A percentile compares a stretch with the other conserved stretches of the same genome.
phyloP scores from a whole-genome alignment of 805 yeast species.

The Lipomyces spencermartinsiae region DNA sequence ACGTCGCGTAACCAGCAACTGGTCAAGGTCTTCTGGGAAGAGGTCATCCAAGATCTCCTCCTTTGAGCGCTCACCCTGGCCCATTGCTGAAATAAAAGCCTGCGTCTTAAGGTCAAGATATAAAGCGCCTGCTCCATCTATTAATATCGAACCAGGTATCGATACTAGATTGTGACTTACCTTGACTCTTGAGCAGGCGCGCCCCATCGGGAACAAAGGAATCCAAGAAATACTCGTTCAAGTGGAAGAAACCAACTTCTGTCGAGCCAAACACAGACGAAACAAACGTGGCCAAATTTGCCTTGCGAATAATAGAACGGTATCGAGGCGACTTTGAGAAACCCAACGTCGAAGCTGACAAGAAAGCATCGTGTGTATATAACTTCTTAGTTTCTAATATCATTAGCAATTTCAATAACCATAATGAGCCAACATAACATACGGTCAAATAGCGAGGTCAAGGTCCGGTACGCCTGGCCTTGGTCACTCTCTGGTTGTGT shows the following conservation, averaged over 20 bases:
- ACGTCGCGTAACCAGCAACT: conserved; percentile 48
- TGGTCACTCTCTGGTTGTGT: conserved; percentile 68
- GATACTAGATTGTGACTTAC: not conserved
- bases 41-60: conserved; percentile 74
- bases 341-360: conserved; percentile 65
- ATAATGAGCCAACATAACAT: not conserved
- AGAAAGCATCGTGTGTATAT: conserved; percentile 73
- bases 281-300: conserved; percentile 84
- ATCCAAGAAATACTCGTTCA: conserved; percentile 83
- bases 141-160: conserved; percentile 43
- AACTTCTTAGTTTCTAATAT: conserved; percentile 63
- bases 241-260: conserved; percentile 84
- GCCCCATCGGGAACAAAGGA: conserved; percentile 80
- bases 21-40: conserved; percentile 69
- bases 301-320: conserved; percentile 74
- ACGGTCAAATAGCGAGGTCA: conserved; percentile 76
- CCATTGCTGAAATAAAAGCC: conserved; percentile 88
- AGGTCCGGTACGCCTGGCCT: conserved; percentile 64
- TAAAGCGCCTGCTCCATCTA: conserved; percentile 49
- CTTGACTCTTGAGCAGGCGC: conserved; percentile 78
- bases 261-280: conserved; percentile 85
- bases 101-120: conserved; percentile 92
- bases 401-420: not conserved
- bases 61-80: conserved; percentile 61
- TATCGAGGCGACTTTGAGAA: conserved; percentile 42